Evolutionary conservation across 2,329 filamentous ascomycete species (phyloP).

Genomic region (Intubia oerlemansii): DNA sequence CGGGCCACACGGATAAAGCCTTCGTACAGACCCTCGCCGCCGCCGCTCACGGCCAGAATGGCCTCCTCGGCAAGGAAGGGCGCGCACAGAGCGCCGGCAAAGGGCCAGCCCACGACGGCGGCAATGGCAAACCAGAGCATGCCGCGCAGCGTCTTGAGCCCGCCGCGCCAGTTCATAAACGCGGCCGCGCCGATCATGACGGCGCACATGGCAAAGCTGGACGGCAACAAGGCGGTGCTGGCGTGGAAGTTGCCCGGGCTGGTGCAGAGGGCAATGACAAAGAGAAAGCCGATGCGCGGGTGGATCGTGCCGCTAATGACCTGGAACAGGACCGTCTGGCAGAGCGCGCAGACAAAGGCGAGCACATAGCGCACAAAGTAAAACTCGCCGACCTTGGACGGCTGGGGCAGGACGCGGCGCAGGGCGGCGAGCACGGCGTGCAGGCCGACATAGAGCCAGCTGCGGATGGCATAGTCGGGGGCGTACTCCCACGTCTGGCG

Average conservation of each 20-base stretch:
- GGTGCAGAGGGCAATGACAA: conserved; percentile 52
- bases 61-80: conserved; percentile 68
- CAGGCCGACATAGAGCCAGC: conserved; percentile 73
- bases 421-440: conserved; percentile 55
- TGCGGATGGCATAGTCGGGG: conserved; percentile 81
- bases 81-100: conserved; percentile 59
- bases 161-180: conserved; percentile 77
- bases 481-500: conserved; percentile 98
- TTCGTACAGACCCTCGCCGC: conserved; percentile 36
- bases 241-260: conserved; percentile 91
- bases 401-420: conserved; percentile 38
- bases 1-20: conserved; percentile 39
- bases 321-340: conserved; percentile 64
- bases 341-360: conserved; percentile 55
- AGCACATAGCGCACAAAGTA: conserved; percentile 65
- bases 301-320: conserved; percentile 59
- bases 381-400: conserved; percentile 54
- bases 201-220: conserved; percentile 92
- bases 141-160: conserved; percentile 58
- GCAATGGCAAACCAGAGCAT: conserved; percentile 84
- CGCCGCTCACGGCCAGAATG: conserved; percentile 27
- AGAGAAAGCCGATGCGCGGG: conserved; percentile 66
- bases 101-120: conserved; percentile 82
- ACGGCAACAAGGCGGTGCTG: conserved; percentile 69
- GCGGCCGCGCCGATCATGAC: conserved; percentile 67